Conservation (phyloP, 495 filamentous ascomycete genomes). For the Neurospora terricola region DNA sequence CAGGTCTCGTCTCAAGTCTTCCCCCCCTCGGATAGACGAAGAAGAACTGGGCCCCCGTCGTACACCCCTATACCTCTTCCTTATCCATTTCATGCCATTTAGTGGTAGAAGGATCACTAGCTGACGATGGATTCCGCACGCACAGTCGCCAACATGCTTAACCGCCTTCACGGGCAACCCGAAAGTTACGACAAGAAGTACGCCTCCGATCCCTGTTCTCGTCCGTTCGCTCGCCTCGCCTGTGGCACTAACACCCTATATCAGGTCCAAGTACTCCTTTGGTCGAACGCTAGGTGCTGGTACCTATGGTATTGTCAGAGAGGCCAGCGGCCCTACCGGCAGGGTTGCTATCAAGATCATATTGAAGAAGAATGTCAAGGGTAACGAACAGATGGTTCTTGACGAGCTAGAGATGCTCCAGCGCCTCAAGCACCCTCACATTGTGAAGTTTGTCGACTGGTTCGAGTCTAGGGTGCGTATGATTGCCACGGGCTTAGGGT, state of each 20-base stretch:
- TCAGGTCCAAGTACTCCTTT: conserved; percentile 77
- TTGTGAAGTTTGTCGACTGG: conserved; percentile 97
- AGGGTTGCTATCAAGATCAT: conserved; percentile 99
- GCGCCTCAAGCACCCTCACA: conserved; percentile 83
- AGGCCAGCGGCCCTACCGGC: conserved; percentile 71
- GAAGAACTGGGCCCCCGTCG: not conserved
- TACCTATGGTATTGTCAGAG: conserved; percentile 96
- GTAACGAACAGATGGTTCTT: conserved; percentile 97
- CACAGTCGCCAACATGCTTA: conserved; percentile 82
- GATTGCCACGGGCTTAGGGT: not conserved
- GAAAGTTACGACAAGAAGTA: conserved; percentile 98
- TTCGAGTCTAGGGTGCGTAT: conserved; percentile 79
- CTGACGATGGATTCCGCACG: conserved; percentile 7
- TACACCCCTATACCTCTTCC: not conserved
- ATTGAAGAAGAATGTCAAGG: conserved; percentile 97
- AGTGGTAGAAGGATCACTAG: not conserved
- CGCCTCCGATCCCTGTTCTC: conserved; percentile 8
- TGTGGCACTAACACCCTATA: conserved; percentile 6
- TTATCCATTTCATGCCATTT: not conserved
- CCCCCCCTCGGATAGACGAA: not conserved
- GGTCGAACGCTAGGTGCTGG: conserved; percentile 90
- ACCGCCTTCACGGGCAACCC: conserved; percentile 94
- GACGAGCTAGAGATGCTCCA: conserved; percentile 93
- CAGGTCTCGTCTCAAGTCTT: not conserved
- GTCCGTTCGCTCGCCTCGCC: not conserved